phyloP scores from a whole-genome alignment of 257 asterid genomes.

The Rehmannia glutinosa region DNA sequence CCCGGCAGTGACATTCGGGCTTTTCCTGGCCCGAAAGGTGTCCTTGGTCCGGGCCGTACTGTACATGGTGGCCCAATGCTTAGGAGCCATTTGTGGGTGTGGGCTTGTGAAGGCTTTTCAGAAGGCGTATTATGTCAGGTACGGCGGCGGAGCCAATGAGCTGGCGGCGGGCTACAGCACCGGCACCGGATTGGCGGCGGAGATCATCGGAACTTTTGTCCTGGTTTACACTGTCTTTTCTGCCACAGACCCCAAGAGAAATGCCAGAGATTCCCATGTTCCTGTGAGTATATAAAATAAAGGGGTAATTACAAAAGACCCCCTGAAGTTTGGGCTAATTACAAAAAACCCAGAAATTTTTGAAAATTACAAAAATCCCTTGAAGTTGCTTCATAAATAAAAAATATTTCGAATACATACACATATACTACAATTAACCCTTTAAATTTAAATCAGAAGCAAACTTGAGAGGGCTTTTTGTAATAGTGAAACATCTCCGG shows the following conservation, averaged over 20 bases:
- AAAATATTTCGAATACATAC: too few relatives aligned
- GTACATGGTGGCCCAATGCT: slow-evolving; percentile 48
- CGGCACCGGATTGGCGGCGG: slow-evolving; percentile 46
- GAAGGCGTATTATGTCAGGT: slow-evolving; percentile 19
- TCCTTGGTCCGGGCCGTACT: slow-evolving; percentile 37
- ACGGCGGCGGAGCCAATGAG: slow-evolving; percentile 46
- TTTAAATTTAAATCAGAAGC: too few relatives aligned
- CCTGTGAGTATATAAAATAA: too few relatives aligned
- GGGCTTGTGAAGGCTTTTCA: slow-evolving; percentile 48
- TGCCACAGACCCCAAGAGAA: slow-evolving; percentile 55
- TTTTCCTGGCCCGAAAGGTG: slow-evolving; percentile 44
- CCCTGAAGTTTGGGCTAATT: too few relatives aligned
- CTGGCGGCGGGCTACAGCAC: slow-evolving; percentile 28
- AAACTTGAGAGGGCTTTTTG: too few relatives aligned
- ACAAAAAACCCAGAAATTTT: too few relatives aligned
- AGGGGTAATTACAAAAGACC: too few relatives aligned
- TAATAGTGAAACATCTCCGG: too few relatives aligned
- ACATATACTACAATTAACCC: too few relatives aligned
- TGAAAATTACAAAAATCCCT: too few relatives aligned
- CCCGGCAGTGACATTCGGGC: slow-evolving; percentile 52
- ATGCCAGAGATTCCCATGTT: slow-evolving; percentile 51
- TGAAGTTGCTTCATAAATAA: too few relatives aligned
- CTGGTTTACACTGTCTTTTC: slow-evolving; percentile 50
- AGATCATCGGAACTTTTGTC: slow-evolving; percentile 47
- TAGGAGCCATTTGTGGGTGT: slow-evolving; percentile 48